phyloP scores from a whole-genome alignment of 106 monocot genomes.

The Platanthera guangdongensis region DNA sequence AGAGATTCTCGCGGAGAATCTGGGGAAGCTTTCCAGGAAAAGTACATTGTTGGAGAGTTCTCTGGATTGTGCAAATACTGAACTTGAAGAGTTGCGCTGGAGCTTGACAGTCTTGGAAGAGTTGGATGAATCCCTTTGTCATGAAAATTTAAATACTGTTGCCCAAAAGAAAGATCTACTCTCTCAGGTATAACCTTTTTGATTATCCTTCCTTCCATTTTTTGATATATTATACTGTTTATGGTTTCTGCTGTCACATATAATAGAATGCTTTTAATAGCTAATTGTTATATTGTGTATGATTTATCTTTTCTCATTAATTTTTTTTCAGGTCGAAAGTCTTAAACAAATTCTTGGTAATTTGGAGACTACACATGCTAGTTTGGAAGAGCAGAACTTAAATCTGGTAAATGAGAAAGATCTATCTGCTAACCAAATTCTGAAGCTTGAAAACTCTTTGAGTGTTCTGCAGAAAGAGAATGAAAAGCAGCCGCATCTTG shows the following conservation, averaged over 20 bases:
- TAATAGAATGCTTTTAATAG: too few species aligned
- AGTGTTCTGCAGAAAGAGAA: slow-evolving; percentile 35
- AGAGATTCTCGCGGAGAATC: slow-evolving; percentile 15
- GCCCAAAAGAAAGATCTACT: slow-evolving; percentile 28
- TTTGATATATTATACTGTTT: background rate
- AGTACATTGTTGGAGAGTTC: slow-evolving; percentile 31
- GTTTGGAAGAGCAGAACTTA: slow-evolving; percentile 23
- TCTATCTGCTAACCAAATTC: slow-evolving; percentile 15
- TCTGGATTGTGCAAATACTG: slow-evolving; percentile 26
- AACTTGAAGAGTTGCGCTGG: slow-evolving; percentile 23
- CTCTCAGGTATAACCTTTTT: slow-evolving; percentile 18
- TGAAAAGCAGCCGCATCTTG: slow-evolving; percentile 24
- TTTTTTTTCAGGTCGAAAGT: background rate
- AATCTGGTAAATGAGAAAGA: slow-evolving; percentile 45
- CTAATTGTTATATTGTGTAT: too few species aligned
- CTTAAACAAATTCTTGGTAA: background rate
- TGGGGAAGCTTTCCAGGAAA: slow-evolving; percentile 28
- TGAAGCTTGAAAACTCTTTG: slow-evolving; percentile 34
- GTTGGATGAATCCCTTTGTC: slow-evolving; percentile 16
- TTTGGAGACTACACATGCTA: slow-evolving; percentile 24
- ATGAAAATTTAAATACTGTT: slow-evolving; percentile 27
- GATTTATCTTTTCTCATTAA: too few species aligned
- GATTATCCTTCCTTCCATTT: background rate
- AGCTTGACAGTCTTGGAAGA: slow-evolving; percentile 35
- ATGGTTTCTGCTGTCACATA: too few species aligned